Evolutionary conservation across 139 green algal species (phyloP), one percentile per base, ranked within the genome.

Genomic region (Asterochloris sp.): DNA sequence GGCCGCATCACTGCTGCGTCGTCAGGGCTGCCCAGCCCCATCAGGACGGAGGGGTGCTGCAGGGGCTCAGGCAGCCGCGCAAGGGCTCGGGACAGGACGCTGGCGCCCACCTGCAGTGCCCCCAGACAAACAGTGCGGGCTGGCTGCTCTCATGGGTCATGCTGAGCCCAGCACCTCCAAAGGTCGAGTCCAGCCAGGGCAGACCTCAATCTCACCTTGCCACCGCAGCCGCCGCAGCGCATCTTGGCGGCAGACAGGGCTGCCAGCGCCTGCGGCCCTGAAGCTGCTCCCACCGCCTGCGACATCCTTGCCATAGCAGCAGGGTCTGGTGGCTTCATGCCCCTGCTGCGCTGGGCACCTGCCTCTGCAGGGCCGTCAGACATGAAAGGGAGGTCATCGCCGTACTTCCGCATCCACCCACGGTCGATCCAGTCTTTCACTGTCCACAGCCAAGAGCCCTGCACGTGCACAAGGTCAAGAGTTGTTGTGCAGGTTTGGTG

Each of bases 391-490:
- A 96, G 86, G 21, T 89, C 86, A 1, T 47, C 64, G 10, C 86
- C 79, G 75, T 95, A 98, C 80, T 92, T 96, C 73, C 75, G 74
- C 95, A 98, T 97, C 85, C 96, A 99, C 11, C 85, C 82, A 0
- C 91, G 83, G 87, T 99, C 96, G 71, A 99, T 98, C 24, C 83
- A 83, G 82, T 99, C 95, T 88, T 99, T 99, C 83, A 91, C 83
- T 8, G 10, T 74, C 96, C 96, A 99, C 66, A 98, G 86, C 87
- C 88, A 96, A 12, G 60, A 83, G 47, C 87, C 94, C 85, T 94
- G 83, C n/a, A 76, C 0, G 11, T n/a, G 21, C 29, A 66, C 14
- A 76, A 68, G 19, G 63, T 11, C 26, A 29, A 26, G 71, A 27
- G n/a, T 28, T 47, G 71, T 29, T 13, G 10, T 80, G 13, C 19